Evolutionary conservation across 768 basidiomycete species (phyloP), one percentile per base, ranked within the genome.

Genomic region (Leccinum rimulosum): DNA sequence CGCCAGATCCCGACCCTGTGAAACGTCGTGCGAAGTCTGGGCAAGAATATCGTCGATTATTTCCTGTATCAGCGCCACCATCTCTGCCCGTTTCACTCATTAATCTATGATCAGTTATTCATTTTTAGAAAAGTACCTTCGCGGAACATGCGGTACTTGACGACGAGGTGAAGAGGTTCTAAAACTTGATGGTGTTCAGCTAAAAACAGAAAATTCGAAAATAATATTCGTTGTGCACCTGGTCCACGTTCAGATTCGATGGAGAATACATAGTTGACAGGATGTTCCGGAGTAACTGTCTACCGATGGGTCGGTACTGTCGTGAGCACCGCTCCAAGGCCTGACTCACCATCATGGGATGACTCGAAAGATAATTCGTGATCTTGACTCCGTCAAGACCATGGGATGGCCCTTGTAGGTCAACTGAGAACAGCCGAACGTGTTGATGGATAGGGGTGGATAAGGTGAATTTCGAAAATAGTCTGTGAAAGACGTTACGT

Each of bases 381-480:
- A 91, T 83, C 52, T 75, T 80, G 35, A 90, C 73, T 7, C 79
- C 79, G 4, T 83, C 77, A 12, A 79, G 68, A 36, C 73, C 79
- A 27, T 69, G 75, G 11, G 75, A 67, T 31, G 80, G 79, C 6
- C 74, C 70, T 60, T 81, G 79, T 22, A 94, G 74, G 15, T 76
- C 75, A 0, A 84, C 87, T 8, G 82, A 82, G 25, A 78, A 78
- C 54, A 96, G 82, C 38, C 92, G 88, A n/a, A 97, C 81, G 63
- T 87, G 82, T 64, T 93, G 88, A 60, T 84, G 81, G 22, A 85
- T 87, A 49, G 89, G 88, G 0, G 92, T 85, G 3, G 93, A 93
- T 52, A 97, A 82, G 0, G 91, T 93, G 69, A 96, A 98, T 69
- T 89, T 90, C 4, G 93, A 95, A 64, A 98, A 86, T 4, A 98